Conservation (phyloP, 225 moss, liverwort and hornwort species). For the Asterella californica region DNA sequence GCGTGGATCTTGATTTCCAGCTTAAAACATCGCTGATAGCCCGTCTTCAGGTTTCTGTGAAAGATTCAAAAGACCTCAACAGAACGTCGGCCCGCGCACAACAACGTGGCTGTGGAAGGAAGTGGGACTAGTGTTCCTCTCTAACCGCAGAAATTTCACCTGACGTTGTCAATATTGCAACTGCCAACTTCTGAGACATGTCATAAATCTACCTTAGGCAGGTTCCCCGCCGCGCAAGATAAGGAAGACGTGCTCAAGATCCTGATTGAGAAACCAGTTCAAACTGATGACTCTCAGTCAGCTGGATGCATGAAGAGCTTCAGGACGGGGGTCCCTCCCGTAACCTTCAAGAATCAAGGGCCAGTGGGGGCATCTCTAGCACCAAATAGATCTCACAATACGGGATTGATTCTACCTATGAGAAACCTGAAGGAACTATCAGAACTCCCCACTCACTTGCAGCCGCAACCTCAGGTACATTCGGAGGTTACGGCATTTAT, state of each 20-base stretch:
- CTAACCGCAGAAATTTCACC: too few species aligned
- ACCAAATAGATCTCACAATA: too few species aligned
- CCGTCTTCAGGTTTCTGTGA: too few species aligned
- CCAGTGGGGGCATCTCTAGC: neutral
- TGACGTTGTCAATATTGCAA: too few species aligned
- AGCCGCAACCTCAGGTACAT: slow-evolving; percentile 1
- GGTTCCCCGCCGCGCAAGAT: neutral
- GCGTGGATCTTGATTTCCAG: too few species aligned
- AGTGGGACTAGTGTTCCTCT: too few species aligned
- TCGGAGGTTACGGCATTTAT: neutral
- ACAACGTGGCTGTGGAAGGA: too few species aligned
- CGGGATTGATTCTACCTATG: neutral
- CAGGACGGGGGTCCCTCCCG: neutral
- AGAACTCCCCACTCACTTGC: neutral
- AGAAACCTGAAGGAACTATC: neutral
- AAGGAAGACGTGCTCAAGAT: slow-evolving; percentile 1
- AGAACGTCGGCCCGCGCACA: too few species aligned
- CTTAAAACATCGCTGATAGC: too few species aligned
- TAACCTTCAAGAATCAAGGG: neutral
- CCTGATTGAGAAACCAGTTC: neutral
- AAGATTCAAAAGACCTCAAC: too few species aligned
- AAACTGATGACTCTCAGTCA: neutral
- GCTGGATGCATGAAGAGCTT: neutral
- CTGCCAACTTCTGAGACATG: too few species aligned
- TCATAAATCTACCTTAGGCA: too few species aligned